Conservation (phyloP, 345 rosid species). For the Bruguiera gymnorhiza region DNA sequence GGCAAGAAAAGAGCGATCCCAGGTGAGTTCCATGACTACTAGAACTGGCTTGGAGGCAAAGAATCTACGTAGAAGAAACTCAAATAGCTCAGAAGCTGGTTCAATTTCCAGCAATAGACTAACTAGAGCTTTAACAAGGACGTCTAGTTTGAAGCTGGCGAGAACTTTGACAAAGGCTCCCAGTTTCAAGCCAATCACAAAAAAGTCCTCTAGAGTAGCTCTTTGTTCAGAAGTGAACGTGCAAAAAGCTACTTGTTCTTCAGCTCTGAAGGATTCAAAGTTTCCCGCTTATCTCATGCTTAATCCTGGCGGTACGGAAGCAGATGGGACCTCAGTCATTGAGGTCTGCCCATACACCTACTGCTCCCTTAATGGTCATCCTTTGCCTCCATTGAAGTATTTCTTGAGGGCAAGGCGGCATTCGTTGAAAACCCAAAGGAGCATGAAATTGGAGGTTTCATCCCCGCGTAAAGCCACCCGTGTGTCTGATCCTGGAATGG, state of each 20-base stretch:
- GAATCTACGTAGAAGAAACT: conserved; percentile 27
- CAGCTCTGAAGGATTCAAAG: conserved; percentile 79
- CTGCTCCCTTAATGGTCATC: conserved; percentile 93
- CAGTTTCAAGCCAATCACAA: conserved; percentile 62
- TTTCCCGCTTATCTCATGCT: conserved; percentile 68
- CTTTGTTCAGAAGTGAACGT: conserved; percentile 40
- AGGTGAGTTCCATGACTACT: conserved; percentile 36
- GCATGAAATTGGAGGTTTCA: conserved; percentile 36
- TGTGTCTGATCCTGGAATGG: conserved; percentile 11
- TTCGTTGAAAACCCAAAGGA: conserved; percentile 56
- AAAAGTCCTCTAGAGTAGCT: conserved; percentile 43
- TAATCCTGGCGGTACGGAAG: conserved; percentile 58
- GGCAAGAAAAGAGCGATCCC: conserved; percentile 65
- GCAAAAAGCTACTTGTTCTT: conserved; percentile 84
- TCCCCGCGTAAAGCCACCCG: conserved; percentile 25
- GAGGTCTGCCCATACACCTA: conserved; percentile 80
- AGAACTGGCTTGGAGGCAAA: conserved; percentile 32
- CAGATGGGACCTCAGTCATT: conserved; percentile 66
- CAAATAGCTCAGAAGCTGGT: conserved; percentile 25
- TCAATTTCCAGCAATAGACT: conserved; percentile 36
- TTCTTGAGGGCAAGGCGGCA: conserved; percentile 65
- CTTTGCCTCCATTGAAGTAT: conserved; percentile 66
- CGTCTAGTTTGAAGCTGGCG: conserved; percentile 51
- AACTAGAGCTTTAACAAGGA: conserved; percentile 30
- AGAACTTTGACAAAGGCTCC: conserved; percentile 63